Evolutionary conservation across 2,329 filamentous ascomycete species (phyloP).

Genomic region (Mollisiaceae sp.): DNA sequence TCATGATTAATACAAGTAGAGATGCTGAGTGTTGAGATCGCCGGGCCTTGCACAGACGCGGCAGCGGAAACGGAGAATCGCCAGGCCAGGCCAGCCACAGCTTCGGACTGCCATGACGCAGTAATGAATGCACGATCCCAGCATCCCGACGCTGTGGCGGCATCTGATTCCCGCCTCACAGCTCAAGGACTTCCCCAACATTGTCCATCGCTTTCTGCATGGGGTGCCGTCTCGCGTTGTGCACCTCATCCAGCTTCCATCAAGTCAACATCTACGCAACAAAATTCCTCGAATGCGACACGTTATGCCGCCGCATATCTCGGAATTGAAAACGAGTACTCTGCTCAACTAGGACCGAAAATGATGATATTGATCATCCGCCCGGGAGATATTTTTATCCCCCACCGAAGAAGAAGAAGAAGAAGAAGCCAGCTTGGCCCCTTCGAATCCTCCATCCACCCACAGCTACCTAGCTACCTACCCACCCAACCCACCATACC

Average conservation of each 20-base stretch:
- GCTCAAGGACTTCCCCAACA: constrained; percentile 29
- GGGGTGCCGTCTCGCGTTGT: not conserved
- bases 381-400: not conserved
- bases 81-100: constrained; percentile 1
- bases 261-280: not conserved
- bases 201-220: constrained; percentile 11
- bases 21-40: constrained; percentile 15
- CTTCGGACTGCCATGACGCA: constrained; percentile 22
- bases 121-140: constrained; percentile 18
- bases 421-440: not conserved
- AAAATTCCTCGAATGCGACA: not conserved
- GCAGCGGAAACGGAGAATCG: not conserved
- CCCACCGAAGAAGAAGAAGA: too few relatives aligned
- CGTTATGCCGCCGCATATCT: not conserved
- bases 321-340: not conserved
- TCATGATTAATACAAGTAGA: too few relatives aligned
- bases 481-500: not conserved
- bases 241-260: not conserved
- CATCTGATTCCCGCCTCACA: constrained; percentile 15
- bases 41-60: not conserved
- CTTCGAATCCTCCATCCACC: not conserved
- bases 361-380: constrained; percentile 2
- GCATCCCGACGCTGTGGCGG: constrained; percentile 20
- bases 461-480: too few relatives aligned
- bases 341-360: not conserved